Evolutionary conservation across 169 alveolate genomes (phyloP).

Genomic region (Theileria parva): DNA sequence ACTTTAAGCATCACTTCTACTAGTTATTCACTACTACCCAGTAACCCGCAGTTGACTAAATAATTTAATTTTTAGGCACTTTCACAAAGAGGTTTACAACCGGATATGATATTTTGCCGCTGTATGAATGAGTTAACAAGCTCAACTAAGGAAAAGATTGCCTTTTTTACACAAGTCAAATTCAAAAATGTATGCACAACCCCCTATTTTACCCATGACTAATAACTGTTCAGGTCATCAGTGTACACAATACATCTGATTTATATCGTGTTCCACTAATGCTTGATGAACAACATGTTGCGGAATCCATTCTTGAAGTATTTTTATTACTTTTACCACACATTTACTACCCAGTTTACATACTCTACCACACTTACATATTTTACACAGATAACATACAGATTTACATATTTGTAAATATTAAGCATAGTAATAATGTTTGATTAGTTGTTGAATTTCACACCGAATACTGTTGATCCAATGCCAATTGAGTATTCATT

Average conservation of each 20-base stretch:
- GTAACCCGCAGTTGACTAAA: background rate
- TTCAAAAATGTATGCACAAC: conserved; percentile 70
- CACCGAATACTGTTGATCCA: conserved; percentile 24
- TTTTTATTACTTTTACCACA: background rate
- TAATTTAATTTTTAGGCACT: conserved; percentile 45
- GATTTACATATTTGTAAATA: background rate
- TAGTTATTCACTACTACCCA: background rate
- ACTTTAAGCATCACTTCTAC: background rate
- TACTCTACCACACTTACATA: background rate
- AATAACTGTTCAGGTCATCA: conserved; percentile 13
- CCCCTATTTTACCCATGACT: conserved; percentile 13
- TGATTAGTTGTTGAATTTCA: conserved; percentile 27
- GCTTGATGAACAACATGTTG: conserved; percentile 78
- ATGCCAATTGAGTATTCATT: conserved; percentile 54
- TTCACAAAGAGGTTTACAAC: conserved; percentile 79
- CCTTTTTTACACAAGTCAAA: conserved; percentile 81
- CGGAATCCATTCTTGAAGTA: conserved; percentile 52
- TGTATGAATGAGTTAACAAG: conserved; percentile 76
- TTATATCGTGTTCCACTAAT: conserved; percentile 79
- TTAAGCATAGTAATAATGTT: background rate
- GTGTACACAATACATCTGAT: conserved; percentile 63
- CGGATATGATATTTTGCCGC: conserved; percentile 86
- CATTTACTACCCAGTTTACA: background rate
- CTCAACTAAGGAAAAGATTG: conserved; percentile 78
- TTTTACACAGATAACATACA: background rate